Conservation (phyloP, 2,329 filamentous ascomycete genomes). For the Chaetomium strumarium region DNA sequence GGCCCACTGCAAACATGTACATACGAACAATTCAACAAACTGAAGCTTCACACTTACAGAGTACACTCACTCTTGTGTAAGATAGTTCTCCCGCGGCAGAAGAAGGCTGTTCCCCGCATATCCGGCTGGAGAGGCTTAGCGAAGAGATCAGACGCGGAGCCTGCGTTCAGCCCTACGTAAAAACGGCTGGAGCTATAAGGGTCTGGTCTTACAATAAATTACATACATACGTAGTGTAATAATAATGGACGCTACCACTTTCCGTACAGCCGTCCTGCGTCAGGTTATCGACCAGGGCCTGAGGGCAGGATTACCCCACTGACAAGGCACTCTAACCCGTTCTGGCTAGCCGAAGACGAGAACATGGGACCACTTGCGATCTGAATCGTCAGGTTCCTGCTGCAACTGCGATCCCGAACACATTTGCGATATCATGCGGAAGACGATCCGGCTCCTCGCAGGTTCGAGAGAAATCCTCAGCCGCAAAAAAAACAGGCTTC, state of each 20-base stretch:
- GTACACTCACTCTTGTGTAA: too few relatives aligned
- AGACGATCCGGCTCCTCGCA: not conserved
- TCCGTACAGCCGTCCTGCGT: too few relatives aligned
- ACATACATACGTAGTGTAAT: too few relatives aligned
- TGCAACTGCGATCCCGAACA: slow-evolving; percentile 3
- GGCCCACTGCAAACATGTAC: too few relatives aligned
- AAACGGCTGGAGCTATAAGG: slow-evolving; percentile 1
- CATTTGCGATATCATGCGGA: slow-evolving; percentile 11
- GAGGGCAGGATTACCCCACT: slow-evolving; percentile 1
- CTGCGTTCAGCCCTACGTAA: slow-evolving; percentile 13
- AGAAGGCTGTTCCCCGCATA: too few relatives aligned
- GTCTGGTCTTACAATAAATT: too few relatives aligned
- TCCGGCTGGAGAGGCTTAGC: not conserved
- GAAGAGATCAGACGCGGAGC: not conserved
- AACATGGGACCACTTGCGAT: slow-evolving; percentile 14
- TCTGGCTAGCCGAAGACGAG: not conserved
- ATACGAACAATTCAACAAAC: too few relatives aligned
- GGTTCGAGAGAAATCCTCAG: not conserved
- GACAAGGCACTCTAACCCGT: not conserved
- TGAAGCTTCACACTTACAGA: too few relatives aligned
- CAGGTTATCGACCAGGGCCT: too few relatives aligned
- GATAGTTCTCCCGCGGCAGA: too few relatives aligned
- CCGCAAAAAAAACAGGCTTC: not conserved
- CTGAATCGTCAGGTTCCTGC: slow-evolving; percentile 13
- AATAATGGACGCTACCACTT: too few relatives aligned